phyloP scores from a whole-genome alignment of 768 basidiomycete species.

The Cantharellus cinnabarinus region DNA sequence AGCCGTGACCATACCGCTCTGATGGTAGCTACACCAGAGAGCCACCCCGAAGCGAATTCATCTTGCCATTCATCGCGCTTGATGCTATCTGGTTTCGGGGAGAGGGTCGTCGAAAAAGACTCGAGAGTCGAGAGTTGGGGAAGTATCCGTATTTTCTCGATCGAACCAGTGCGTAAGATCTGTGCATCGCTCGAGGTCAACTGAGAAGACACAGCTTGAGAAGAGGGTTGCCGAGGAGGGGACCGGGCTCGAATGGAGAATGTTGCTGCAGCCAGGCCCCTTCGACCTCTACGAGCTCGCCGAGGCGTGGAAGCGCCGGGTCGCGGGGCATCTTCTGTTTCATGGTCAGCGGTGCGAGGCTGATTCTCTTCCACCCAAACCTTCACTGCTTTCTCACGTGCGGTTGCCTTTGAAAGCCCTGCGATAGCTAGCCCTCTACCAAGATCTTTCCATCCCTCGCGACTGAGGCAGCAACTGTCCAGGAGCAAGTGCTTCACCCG shows the following conservation, averaged over 20 bases:
- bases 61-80: slow-evolving; percentile 1
- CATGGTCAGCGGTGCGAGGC: background rate
- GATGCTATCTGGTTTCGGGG: background rate
- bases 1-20: background rate
- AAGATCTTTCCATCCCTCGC: slow-evolving; percentile 34
- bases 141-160: background rate
- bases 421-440: slow-evolving; percentile 41
- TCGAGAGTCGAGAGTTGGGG: background rate
- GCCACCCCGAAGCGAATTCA: slow-evolving; percentile 4
- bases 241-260: slow-evolving; percentile 26
- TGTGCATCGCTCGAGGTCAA: background rate
- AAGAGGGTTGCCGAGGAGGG: background rate
- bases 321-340: slow-evolving; percentile 8
- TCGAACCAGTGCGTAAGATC: background rate
- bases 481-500: slow-evolving; percentile 43
- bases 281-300: slow-evolving; percentile 26
- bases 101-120: background rate
- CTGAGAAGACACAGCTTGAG: background rate
- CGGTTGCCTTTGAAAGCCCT: slow-evolving; percentile 39
- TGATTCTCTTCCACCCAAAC: slow-evolving; percentile 21
- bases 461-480: slow-evolving; percentile 38
- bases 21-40: slow-evolving; percentile 1
- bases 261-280: slow-evolving; percentile 43
- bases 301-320: slow-evolving; percentile 7
- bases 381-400: slow-evolving; percentile 42